Base-by-base conservation (phyloP, 768 basidiomycete genomes). In the Mycena polygramma region DNA sequence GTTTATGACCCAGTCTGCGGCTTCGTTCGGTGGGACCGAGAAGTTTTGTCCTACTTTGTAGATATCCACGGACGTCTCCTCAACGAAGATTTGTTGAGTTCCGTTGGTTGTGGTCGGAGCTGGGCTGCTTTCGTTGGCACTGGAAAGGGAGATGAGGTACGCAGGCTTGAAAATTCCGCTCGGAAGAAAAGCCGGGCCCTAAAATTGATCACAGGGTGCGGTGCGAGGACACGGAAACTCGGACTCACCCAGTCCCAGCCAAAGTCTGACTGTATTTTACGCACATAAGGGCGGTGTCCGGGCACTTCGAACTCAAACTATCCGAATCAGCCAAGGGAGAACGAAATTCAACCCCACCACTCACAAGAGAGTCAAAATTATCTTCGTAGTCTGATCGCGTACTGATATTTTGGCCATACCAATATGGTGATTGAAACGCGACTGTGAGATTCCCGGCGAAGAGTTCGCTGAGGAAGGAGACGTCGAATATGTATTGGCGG, bases 181-280 rank as follows among this genome's bases (percentile, higher is more conserved):
- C 0, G 89, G 89, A 1, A 88, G 83, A 70, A 89, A 90, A 0
- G 88, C 89, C 45, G 88, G 88, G 20, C 85, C 87, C 88, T 88
- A 52, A 48, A 54, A n/a, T 43, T 41, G 17, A 36, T 62, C 66
- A 45, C 52, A 55, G 14, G 22, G 0, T n/a, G 19, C 2, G 52
- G 66, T 36, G 26, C 35, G 13, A 53, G 7, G n/a, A n/a, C 35
- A 26, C 6, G 37, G 30, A 37, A 15, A 55, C n/a, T n/a, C 1
- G 19, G 7, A 65, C 77, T 30, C 66, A 88, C 86, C 88, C 88
- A 90, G 76, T 90, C 88, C 88, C 88, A 90, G 1, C 89, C 89
- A 68, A 89, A 90, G 74, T 90, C 88, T 5, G 83, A 84, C 39
- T 83, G 79, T 6, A 82, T 80, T 74, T 90, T 89, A 1, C 88